Base-by-base conservation (phyloP, 345 rosid species). In the Dipteronia dyeriana region DNA sequence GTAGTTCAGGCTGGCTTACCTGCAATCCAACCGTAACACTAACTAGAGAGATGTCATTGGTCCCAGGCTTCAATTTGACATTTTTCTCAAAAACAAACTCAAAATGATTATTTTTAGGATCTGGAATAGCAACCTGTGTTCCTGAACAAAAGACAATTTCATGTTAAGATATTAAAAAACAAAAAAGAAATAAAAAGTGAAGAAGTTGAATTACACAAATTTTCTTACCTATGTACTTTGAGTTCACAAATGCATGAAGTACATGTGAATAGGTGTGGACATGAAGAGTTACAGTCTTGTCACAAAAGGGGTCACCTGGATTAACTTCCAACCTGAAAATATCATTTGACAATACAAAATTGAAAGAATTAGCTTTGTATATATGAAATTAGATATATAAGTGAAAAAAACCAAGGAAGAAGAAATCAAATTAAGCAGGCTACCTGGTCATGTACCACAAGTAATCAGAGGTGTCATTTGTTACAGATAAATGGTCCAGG, bases 11-110 rank as follows among this genome's bases (percentile, higher is more conserved):
- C 38, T 34, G 38, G 38, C 38, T 34, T 34, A 34, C 38, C 4
- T 34, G 76, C n/a, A 91, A 57, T 73, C 96, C 96, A 66, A 84
- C 85, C 1, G 89, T 83, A 39, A 81, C 90, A 29, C 93, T 88
- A 14, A 88, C 88, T 3, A 91, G 75, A 60, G 85, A 51, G 14
- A 86, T 73, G 20, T 64, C 53, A 34, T 86, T 85, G 5, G 23
- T 64, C 3, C 90, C 90, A 9, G 9, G 17, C 12, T 75, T 73
- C 77, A 88, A 67, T 0, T n/a, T n/a, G 29, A 85, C 57, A 2
- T 62, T 31, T n/a, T 64, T 71, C 75, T 85, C 85, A 19, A 82
- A 78, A 12, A 34, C 34, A 53, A 85, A 83, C 9, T 69, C 34
- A 34, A 22, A 2, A 1, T 10, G 0, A n/a, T 69, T 70, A 71